These are phyloP conservation scores for Dictyophora rubrovolvata DNA, from an alignment of 768 basidiomycete species.

Conservation along the genomic window DNA sequence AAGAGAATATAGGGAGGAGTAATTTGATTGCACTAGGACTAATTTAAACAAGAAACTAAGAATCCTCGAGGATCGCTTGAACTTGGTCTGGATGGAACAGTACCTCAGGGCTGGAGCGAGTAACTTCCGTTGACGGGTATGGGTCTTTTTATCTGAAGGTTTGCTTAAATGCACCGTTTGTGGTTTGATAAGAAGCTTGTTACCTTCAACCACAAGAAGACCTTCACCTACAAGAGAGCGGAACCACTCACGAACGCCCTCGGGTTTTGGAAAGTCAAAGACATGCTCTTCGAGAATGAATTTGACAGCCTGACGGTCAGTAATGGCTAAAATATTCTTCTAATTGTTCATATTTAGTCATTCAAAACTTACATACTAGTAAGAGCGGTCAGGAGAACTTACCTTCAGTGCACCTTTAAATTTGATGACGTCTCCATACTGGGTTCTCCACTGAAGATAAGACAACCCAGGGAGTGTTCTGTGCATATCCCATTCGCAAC, in stretches of 20 bases:
- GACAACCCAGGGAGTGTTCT: conserved; percentile 39
- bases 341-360: conserved; percentile 16
- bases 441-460: conserved; percentile 42
- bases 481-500: conserved; percentile 26
- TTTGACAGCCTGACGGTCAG: conserved; percentile 41
- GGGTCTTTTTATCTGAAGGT: conserved; percentile 5
- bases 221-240: conserved; percentile 50
- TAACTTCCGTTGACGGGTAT: conserved; percentile 12
- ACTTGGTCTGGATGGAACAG: not conserved
- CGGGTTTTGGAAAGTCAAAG: conserved; percentile 52
- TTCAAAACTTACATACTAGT: conserved; percentile 6
- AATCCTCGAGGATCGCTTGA: not conserved
- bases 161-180: not conserved
- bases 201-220: conserved; percentile 59
- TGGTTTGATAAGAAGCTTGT: not conserved
- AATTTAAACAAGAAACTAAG: not conserved
- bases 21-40: conserved; percentile 1
- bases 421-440: conserved; percentile 44
- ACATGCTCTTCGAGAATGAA: conserved; percentile 46
- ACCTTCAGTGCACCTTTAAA: conserved; percentile 53
- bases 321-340: conserved; percentile 50
- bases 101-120: conserved; percentile 1
- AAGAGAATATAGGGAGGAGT: conserved; percentile 1
- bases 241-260: conserved; percentile 57
- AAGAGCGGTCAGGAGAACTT: conserved; percentile 10